Conservation (phyloP, 2,329 filamentous ascomycete species). For the Cladosporium sphaerospermum region DNA sequence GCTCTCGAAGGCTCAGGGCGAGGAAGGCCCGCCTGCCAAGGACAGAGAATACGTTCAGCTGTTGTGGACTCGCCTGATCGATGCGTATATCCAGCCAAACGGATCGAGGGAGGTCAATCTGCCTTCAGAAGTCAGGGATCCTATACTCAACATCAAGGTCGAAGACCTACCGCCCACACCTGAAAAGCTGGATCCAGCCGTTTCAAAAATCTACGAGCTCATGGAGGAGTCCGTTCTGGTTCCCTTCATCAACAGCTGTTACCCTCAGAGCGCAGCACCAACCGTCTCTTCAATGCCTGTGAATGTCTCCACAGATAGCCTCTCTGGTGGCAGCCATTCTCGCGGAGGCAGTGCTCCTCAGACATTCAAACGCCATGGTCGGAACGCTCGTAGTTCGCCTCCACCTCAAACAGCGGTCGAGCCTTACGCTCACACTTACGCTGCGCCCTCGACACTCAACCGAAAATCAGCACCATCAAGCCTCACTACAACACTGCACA, state of each 20-base stretch:
- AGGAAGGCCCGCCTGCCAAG: slow-evolving; percentile 46
- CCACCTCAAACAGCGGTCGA: slow-evolving; percentile 26
- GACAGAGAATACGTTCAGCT: slow-evolving; percentile 65
- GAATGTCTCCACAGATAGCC: slow-evolving; percentile 33
- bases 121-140: slow-evolving; percentile 76
- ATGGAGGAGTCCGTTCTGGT: slow-evolving; percentile 97
- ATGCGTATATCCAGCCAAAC: slow-evolving; percentile 83
- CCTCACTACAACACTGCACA: slow-evolving; percentile 26
- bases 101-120: slow-evolving; percentile 86
- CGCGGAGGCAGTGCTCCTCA: slow-evolving; percentile 10
- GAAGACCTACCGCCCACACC: slow-evolving; percentile 63
- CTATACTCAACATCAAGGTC: slow-evolving; percentile 59
- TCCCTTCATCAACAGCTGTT: slow-evolving; percentile 73
- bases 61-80: slow-evolving; percentile 81
- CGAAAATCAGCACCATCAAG: slow-evolving; percentile 31
- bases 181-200: slow-evolving; percentile 70
- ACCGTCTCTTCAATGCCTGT: slow-evolving; percentile 35
- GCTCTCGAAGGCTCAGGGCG: slow-evolving; percentile 42
- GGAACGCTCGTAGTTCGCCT: slow-evolving; percentile 28
- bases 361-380: slow-evolving; percentile 13
- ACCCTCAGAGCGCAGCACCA: slow-evolving; percentile 43
- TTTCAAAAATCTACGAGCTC: slow-evolving; percentile 83
- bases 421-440: slow-evolving; percentile 24
- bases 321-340: slow-evolving; percentile 10
- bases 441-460: slow-evolving; percentile 15